Percentiles rank a stretch among this genome's conserved stretches.
Evolutionary conservation across 768 basidiomycete genomes (phyloP).

Genomic region (Naganishia randhawae): DNA sequence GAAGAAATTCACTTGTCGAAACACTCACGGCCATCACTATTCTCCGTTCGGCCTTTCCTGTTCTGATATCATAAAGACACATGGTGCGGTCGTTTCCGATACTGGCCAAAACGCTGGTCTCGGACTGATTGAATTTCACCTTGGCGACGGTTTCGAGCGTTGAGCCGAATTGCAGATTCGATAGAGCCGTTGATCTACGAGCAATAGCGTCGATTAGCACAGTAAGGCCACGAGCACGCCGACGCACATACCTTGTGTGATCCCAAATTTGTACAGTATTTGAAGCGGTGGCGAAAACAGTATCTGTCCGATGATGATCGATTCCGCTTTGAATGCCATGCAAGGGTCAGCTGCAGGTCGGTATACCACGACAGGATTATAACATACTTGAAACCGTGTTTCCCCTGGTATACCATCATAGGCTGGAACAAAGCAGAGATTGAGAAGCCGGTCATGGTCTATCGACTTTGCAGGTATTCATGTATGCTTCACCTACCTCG

Average conservation of each 20-base stretch:
- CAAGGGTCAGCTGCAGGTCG: slow-evolving; percentile 17
- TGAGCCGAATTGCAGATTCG: slow-evolving; percentile 79
- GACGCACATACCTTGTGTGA: slow-evolving; percentile 72
- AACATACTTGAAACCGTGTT: slow-evolving; percentile 82
- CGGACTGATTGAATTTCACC: slow-evolving; percentile 88
- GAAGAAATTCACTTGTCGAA: not conserved
- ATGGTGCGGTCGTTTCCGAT: slow-evolving; percentile 93
- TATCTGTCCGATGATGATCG: slow-evolving; percentile 84
- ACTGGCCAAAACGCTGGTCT: slow-evolving; percentile 89
- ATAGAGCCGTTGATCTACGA: slow-evolving; percentile 65
- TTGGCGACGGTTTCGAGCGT: slow-evolving; percentile 82
- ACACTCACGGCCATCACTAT: slow-evolving; percentile 78
- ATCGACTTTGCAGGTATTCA: no score
- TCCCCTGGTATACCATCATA: slow-evolving; percentile 73
- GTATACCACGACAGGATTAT: not conserved
- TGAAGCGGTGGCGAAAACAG: slow-evolving; percentile 90
- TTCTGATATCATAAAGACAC: slow-evolving; percentile 91
- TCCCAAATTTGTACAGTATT: slow-evolving; percentile 96
- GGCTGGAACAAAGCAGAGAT: slow-evolving; percentile 53
- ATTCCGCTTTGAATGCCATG: slow-evolving; percentile 70
- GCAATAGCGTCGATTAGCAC: not conserved
- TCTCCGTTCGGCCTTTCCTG: slow-evolving; percentile 88
- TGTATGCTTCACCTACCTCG: slow-evolving; percentile 15
- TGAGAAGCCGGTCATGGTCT: no score
- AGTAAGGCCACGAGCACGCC: not conserved